Evolutionary conservation across 2,329 filamentous ascomycete species (phyloP).

Genomic region (Curvularia eragrostidis): DNA sequence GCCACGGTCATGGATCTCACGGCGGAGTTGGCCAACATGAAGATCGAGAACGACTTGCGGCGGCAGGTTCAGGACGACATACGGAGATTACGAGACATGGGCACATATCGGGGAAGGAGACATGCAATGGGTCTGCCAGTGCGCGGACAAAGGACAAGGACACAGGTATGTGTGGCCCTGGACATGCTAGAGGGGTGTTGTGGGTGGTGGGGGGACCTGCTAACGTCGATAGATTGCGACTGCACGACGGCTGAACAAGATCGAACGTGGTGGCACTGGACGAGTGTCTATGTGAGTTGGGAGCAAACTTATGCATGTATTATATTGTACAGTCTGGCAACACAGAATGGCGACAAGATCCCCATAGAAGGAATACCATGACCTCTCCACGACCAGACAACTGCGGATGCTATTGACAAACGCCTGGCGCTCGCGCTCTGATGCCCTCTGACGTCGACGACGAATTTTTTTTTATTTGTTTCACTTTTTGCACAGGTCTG

Average conservation of each 20-base stretch:
- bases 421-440: background rate
- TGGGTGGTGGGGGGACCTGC: slow-evolving; percentile 7
- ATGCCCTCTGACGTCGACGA: background rate
- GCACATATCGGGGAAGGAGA: slow-evolving; percentile 83
- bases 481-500: background rate
- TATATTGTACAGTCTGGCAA: slow-evolving; percentile 34
- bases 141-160: slow-evolving; percentile 86
- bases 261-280: slow-evolving; percentile 58
- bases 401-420: background rate
- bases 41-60: slow-evolving; percentile 86
- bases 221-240: slow-evolving; percentile 60
- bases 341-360: slow-evolving; percentile 20
- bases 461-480: background rate
- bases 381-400: slow-evolving; percentile 3
- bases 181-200: background rate
- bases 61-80: slow-evolving; percentile 85
- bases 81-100: slow-evolving; percentile 84
- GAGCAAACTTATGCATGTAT: slow-evolving; percentile 27
- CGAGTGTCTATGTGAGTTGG: slow-evolving; percentile 37
- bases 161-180: slow-evolving; percentile 60
- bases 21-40: slow-evolving; percentile 87
- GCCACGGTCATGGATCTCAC: slow-evolving; percentile 83
- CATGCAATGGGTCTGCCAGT: slow-evolving; percentile 94
- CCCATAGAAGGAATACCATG: slow-evolving; percentile 5
- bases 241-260: slow-evolving; percentile 64